Base-by-base conservation (phyloP, 2,329 filamentous ascomycete genomes). In the Camillea tinctor region DNA sequence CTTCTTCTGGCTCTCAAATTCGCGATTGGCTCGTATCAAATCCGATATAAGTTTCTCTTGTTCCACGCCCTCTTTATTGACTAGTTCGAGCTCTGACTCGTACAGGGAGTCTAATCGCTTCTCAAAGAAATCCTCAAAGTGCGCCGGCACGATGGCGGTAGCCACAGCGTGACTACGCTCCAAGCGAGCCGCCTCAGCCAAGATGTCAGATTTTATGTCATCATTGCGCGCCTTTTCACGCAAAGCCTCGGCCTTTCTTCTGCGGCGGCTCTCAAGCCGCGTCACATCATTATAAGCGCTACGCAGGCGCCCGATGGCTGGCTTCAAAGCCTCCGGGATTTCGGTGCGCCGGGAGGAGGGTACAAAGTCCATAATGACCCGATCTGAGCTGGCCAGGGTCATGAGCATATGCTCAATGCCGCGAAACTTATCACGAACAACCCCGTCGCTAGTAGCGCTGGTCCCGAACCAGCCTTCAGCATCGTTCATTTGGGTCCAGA, bases 61-160 rank as follows among this genome's bases (percentile, higher is more conserved):
- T 57, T 96, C 92, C 26, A 83, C 80, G 1, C 81, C 81, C 69
- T 97, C 94, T 56, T 88, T 85, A 2, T 84, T 80, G 0, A 96
- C 79, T 60, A 88, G 84, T 23, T 88, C 86, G 17, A 90, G 78
- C 66, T 98, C 94, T 0, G 84, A 77, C 64, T 96, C 91, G 73
- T 98, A 99, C 52, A 89, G 81, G 52, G 73, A 76, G 56, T 89
- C 86, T 1, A 99, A 83, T 1, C 93, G 87, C 66, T 88, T 84
- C 69, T 96, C 92, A 66, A 98, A 97, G 52, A 98, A 89, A 56
- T 88, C 85, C 70, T 99, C 95, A 70, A 99, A 98, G 69, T 97
- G 93, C 2, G 91, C 90, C 0, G 94, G 88, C 55, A 92, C 90
- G 55, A 99, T 89, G 11, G 88, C 85, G 44, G 93, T 93, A 76